Base-by-base conservation (phyloP, 768 basidiomycete species). In the Leccinum olivaceopallidum region DNA sequence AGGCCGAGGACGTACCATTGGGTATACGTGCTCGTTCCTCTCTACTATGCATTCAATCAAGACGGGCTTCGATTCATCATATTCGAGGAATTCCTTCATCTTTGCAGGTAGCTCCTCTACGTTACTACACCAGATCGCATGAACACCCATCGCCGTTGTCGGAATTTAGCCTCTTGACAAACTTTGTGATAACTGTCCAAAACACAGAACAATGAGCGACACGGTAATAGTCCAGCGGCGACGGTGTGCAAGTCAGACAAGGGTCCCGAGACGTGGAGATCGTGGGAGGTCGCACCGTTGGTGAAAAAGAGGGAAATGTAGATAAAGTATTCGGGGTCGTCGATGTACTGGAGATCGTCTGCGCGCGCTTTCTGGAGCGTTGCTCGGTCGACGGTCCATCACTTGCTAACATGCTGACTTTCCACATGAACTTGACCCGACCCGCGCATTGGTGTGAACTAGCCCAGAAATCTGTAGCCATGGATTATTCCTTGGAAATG, bases 31-130 rank as follows among this genome's bases (percentile, higher is more conserved):
- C 76, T 94, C 94, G 64, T 85, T 85, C 70, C 79, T 83, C 76
- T 90, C 87, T 52, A 98, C 92, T 56, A 88, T 47, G 72, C 94
- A 96, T 77, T 99, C 97, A 81, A 99, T 79, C 63, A 99, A 75
- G 47, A 98, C 83, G 4, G 97, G 97, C 76, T 85, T 89, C 59
- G 81, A 83, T 60, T 84, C 87, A 66, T 96, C 92, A 72, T 95
- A 96, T 78, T 95, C 95, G 65, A 99, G 81, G 79, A 99, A 95
- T 81, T 98, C 95, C 80, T 95, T 95, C 96, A 99, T 98, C 83
- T 91, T 97, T 37, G 83, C 85, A 0, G 94, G 93, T 9, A 99
- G 82, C 57, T 99, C 95, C 48, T 81, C 87, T 2, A 81, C 71
- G 30, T 70, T 83, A 54, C 79, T 76, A 73, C 89, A 92, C 61